A percentile compares a stretch with the other conserved stretches of the same genome.
Conservation (phyloP, 2,329 filamentous ascomycete species). For the Penicillium capsulatum region DNA sequence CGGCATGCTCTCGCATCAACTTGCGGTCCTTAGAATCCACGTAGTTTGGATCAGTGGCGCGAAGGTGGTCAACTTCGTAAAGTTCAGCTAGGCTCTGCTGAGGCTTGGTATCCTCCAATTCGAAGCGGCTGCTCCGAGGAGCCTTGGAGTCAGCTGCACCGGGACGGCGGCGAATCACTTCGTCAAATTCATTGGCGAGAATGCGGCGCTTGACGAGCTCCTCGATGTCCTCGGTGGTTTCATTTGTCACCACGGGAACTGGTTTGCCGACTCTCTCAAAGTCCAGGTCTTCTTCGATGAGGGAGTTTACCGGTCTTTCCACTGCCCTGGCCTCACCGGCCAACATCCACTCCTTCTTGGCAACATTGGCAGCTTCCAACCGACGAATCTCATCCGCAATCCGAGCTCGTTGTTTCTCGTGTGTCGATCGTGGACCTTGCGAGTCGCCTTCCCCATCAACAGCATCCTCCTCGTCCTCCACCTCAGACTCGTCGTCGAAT, state of each 20-base stretch:
- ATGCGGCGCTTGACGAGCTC: slow-evolving; percentile 92
- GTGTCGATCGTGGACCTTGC: slow-evolving; percentile 56
- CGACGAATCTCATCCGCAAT: slow-evolving; percentile 85
- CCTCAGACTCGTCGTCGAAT: slow-evolving; percentile 66
- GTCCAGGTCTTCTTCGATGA: slow-evolving; percentile 90
- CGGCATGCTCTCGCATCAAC: slow-evolving; percentile 72
- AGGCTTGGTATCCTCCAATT: slow-evolving; percentile 83
- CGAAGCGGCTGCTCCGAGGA: slow-evolving; percentile 67
- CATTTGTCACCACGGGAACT: slow-evolving; percentile 86
- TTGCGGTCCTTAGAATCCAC: slow-evolving; percentile 80
- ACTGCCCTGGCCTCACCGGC: slow-evolving; percentile 79
- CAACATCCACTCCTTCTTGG: slow-evolving; percentile 86
- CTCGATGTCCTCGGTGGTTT: slow-evolving; percentile 87
- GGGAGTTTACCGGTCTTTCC: slow-evolving; percentile 82
- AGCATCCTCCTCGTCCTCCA: slow-evolving; percentile 60
- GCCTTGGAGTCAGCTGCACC: slow-evolving; percentile 63
- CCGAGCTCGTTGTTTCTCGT: slow-evolving; percentile 82
- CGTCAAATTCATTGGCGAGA: slow-evolving; percentile 84
- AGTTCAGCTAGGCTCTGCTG: slow-evolving; percentile 83
- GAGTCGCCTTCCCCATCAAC: slow-evolving; percentile 56
- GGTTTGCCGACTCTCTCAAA: slow-evolving; percentile 95
- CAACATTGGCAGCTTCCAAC: slow-evolving; percentile 82
- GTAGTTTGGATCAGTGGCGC: slow-evolving; percentile 71
- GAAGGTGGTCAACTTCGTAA: slow-evolving; percentile 89
- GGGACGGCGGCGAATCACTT: slow-evolving; percentile 76